These are phyloP conservation scores for Erodium trifolium DNA, from an alignment of 441 rosid genomes.

Conservation along the genomic window DNA sequence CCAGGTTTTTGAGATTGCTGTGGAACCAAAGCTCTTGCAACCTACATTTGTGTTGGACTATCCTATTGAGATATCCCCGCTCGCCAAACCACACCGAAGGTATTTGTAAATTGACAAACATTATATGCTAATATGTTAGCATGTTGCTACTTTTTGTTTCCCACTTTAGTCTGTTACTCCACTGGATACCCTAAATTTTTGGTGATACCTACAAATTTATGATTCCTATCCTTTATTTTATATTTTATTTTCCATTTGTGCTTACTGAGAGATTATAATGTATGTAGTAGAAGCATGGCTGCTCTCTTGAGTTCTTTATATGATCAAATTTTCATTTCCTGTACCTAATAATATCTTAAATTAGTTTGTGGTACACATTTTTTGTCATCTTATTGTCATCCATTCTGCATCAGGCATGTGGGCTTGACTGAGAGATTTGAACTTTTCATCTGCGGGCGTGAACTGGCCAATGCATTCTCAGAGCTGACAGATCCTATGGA, in stretches of 20 bases:
- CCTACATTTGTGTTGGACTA: conserved; percentile 95
- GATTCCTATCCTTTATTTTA: too few relatives aligned
- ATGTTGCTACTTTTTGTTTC: not conserved
- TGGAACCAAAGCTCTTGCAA: conserved; percentile 86
- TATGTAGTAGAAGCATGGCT: not conserved
- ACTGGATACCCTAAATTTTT: too few relatives aligned
- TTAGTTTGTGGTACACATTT: not conserved
- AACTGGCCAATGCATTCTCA: conserved; percentile 91
- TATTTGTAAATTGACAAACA: conserved; percentile 19
- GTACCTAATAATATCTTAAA: not conserved
- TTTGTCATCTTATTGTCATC: conserved; percentile 10
- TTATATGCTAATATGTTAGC: conserved; percentile 10
- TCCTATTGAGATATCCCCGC: conserved; percentile 90
- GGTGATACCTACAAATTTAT: too few relatives aligned
- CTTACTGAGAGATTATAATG: not conserved
- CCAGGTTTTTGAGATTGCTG: conserved; percentile 79
- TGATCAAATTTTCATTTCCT: not conserved
- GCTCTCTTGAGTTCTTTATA: not conserved
- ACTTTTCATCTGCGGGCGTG: conserved; percentile 90
- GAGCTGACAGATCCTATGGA: conserved; percentile 92
- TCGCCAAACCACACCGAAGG: conserved; percentile 91
- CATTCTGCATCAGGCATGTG: conserved; percentile 31
- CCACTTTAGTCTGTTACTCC: not conserved
- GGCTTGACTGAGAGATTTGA: conserved; percentile 92
- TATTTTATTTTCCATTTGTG: not conserved